These are phyloP conservation scores for Dovyalis caffra DNA, from an alignment of 345 rosid species.

Conservation along the genomic window DNA sequence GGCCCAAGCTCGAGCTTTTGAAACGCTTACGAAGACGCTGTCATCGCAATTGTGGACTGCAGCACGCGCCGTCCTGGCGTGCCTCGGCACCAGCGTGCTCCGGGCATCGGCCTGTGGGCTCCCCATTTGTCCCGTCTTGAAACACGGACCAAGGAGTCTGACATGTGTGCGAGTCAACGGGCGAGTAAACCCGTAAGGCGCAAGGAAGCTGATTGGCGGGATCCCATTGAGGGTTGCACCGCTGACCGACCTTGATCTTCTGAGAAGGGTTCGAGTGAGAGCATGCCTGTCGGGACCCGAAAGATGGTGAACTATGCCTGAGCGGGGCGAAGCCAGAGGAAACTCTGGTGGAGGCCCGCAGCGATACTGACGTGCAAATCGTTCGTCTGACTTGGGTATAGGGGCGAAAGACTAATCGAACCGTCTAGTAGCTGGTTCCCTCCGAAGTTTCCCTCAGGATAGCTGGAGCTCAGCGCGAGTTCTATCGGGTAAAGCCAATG, in stretches of 20 bases:
- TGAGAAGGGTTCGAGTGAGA: conserved; percentile 1
- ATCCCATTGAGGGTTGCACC: not conserved
- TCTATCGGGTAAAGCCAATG: conserved; percentile 8
- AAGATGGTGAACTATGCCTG: conserved; percentile 4
- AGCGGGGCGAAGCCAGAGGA: not conserved
- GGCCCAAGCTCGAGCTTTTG: too few relatives aligned
- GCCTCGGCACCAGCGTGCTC: conserved; percentile 7
- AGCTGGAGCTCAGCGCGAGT: conserved; percentile 25
- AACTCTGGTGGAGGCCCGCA: conserved; percentile 9
- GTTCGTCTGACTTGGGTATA: conserved; percentile 11
- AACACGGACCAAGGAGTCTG: conserved; percentile 61
- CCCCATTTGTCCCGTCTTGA: conserved; percentile 54
- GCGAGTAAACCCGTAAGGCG: conserved; percentile 27
- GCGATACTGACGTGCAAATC: not conserved
- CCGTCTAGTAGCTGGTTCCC: conserved; percentile 39
- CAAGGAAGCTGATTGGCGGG: conserved; percentile 7
- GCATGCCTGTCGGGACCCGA: conserved; percentile 5
- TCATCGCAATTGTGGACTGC: too few relatives aligned
- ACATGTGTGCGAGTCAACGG: conserved; percentile 50
- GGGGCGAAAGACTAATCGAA: conserved; percentile 38
- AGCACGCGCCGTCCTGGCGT: too few relatives aligned
- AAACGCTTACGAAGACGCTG: too few relatives aligned
- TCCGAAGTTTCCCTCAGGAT: conserved; percentile 39
- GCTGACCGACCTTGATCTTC: not conserved
- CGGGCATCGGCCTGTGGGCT: conserved; percentile 35